phyloP scores from a whole-genome alignment of 441 rosid species.

The Melastoma candidum region DNA sequence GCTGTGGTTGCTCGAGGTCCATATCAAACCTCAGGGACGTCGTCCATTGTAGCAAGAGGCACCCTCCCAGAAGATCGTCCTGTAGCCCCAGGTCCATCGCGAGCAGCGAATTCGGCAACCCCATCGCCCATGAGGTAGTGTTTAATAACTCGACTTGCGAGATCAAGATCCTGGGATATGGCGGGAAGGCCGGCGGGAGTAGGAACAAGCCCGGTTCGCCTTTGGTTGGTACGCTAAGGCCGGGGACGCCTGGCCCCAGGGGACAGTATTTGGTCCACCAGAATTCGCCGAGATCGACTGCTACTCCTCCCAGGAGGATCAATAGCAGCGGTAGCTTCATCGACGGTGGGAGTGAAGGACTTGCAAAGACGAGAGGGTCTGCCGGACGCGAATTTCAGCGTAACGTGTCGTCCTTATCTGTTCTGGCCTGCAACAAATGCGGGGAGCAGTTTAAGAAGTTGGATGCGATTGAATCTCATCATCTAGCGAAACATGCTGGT shows the following conservation, averaged over 20 bases:
- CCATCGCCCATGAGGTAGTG: conserved; percentile 25
- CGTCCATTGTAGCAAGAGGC: conserved; percentile 8
- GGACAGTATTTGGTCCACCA: conserved; percentile 6
- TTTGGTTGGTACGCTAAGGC: conserved; percentile 18
- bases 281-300: conserved; percentile 8
- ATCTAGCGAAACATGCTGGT: conserved; percentile 55
- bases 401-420: conserved; percentile 5
- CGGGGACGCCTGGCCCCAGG: conserved; percentile 26
- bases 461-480: conserved; percentile 46
- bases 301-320: conserved; percentile 16
- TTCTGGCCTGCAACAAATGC: conserved; percentile 36
- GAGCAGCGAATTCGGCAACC: conserved; percentile 26
- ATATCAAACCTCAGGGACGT: conserved; percentile 15
- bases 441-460: conserved; percentile 28
- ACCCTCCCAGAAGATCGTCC: conserved; percentile 1
- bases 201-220: conserved; percentile 11
- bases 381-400: conserved; percentile 17
- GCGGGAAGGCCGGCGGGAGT: background rate
- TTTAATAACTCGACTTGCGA: conserved; percentile 25
- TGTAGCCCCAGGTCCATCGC: conserved; percentile 42
- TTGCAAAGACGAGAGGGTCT: conserved; percentile 10
- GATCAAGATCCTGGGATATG: conserved; percentile 20
- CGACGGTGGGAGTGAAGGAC: conserved; percentile 5
- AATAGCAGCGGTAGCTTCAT: conserved; percentile 8
- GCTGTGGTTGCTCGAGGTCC: conserved; percentile 17